phyloP scores from a whole-genome alignment of 306 rosid genomes.

The Quercus parvula region DNA sequence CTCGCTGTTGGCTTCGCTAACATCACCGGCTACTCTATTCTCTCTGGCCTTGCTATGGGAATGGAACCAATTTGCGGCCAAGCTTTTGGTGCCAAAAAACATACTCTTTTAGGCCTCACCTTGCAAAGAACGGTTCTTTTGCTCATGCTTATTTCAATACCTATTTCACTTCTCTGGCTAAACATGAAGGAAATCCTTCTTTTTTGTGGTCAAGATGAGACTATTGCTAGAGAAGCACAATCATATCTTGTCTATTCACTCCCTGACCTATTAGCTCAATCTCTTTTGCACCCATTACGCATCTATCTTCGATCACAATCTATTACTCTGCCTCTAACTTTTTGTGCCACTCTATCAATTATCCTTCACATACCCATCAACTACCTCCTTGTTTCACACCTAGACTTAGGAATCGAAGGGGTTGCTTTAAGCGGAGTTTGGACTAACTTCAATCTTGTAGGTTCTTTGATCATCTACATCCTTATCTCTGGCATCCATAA shows the following conservation, averaged over 20 bases:
- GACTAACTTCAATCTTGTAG: slow-evolving; percentile 71
- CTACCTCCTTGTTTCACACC: slow-evolving; percentile 50
- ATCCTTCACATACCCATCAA: slow-evolving; percentile 77
- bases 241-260: slow-evolving; percentile 65
- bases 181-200: slow-evolving; percentile 62
- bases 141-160: slow-evolving; percentile 50
- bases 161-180: slow-evolving; percentile 80
- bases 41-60: slow-evolving; percentile 87
- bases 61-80: slow-evolving; percentile 94
- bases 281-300: slow-evolving; percentile 74
- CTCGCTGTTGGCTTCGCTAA: slow-evolving; percentile 78
- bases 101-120: slow-evolving; percentile 64
- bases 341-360: slow-evolving; percentile 64
- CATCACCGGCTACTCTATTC: slow-evolving; percentile 91
- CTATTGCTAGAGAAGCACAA: slow-evolving; percentile 72
- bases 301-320: slow-evolving; percentile 82
- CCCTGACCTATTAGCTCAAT: slow-evolving; percentile 91
- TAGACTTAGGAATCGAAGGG: slow-evolving; percentile 64
- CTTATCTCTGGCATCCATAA: slow-evolving; percentile 44
- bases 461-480: slow-evolving; percentile 54
- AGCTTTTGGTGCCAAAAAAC: slow-evolving; percentile 78
- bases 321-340: slow-evolving; percentile 78
- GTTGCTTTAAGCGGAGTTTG: slow-evolving; percentile 77
- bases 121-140: slow-evolving; percentile 70
- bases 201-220: slow-evolving; percentile 63